Percentiles rank a stretch among this genome's conserved stretches.
These are phyloP conservation scores for Austroboletus olivaceoglutinosus DNA, from an alignment of 1,284 basidiomycete genomes.

Conservation along the genomic window DNA sequence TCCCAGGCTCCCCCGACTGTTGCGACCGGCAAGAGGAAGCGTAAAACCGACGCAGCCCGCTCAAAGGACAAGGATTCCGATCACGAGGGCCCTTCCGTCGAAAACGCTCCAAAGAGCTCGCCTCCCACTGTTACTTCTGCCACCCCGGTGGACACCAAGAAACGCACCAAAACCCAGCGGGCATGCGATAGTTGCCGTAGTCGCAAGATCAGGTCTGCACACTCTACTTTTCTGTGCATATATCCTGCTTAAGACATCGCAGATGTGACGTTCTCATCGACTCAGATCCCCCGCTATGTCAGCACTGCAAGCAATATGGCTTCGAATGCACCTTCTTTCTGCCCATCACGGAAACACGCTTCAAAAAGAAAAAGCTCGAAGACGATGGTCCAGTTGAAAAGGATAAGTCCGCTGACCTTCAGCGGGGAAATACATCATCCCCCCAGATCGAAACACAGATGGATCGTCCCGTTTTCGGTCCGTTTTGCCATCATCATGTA, in stretches of 20 bases:
- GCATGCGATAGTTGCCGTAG: constrained; percentile 91
- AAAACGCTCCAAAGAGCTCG: constrained; percentile 36
- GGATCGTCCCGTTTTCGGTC: constrained; percentile 63
- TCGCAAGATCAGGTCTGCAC: constrained; percentile 80
- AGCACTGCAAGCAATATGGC: constrained; percentile 86
- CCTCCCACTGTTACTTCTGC: constrained; percentile 32
- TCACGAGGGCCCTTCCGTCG: constrained; percentile 56
- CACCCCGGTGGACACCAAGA: constrained; percentile 60
- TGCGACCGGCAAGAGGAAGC: constrained; percentile 58
- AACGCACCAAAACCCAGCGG: constrained; percentile 86
- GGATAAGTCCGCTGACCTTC: constrained; percentile 29
- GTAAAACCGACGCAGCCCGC: constrained; percentile 47
- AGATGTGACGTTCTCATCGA: constrained; percentile 80
- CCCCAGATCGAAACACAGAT: constrained; percentile 40
- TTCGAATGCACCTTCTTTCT: constrained; percentile 97
- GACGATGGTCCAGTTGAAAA: constrained; percentile 49
- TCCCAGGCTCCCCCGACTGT: constrained; percentile 37
- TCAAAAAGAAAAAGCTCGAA: constrained; percentile 89
- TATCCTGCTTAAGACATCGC: constrained; percentile 11
- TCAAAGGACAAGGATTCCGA: constrained; percentile 52
- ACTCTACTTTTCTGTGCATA: constrained; percentile 12
- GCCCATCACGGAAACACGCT: constrained; percentile 96
- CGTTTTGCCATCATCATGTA: constrained; percentile 29
- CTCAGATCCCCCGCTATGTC: constrained; percentile 72
- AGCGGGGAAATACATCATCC: constrained; percentile 30